phyloP scores from a whole-genome alignment of 1,284 basidiomycete species.

The Pyrrhoderma lamaoense region DNA sequence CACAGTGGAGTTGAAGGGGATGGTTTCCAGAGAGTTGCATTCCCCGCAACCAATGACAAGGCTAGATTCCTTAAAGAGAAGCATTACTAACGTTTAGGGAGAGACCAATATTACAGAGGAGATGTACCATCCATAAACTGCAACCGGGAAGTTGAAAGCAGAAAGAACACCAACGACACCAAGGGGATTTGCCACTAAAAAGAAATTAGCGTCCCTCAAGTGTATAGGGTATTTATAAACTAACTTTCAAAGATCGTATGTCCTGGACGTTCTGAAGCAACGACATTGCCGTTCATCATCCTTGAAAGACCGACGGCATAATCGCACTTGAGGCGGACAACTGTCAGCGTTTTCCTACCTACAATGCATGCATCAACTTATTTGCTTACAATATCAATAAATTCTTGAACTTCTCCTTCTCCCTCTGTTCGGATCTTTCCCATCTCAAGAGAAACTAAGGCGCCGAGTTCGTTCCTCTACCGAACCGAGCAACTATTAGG shows the following conservation, averaged over 20 bases:
- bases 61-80: constrained; percentile 70
- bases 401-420: constrained; percentile 89
- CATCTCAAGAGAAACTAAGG: constrained; percentile 86
- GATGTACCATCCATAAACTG: constrained; percentile 76
- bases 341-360: neutral
- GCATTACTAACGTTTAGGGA: neutral
- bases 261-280: constrained; percentile 82
- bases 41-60: constrained; percentile 84
- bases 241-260: constrained; percentile 84
- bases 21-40: constrained; percentile 94
- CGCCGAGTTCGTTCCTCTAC: constrained; percentile 76
- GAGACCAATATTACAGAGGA: constrained; percentile 9
- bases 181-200: constrained; percentile 83
- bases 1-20: constrained; percentile 84
- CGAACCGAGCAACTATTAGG: neutral
- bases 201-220: neutral
- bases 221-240: constrained; percentile 14
- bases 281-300: constrained; percentile 84
- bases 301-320: constrained; percentile 80
- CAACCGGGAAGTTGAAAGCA: constrained; percentile 93
- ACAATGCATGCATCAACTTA: neutral
- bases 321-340: constrained; percentile 40
- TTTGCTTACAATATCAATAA: constrained; percentile 75
- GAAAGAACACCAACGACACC: constrained; percentile 88
- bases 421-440: constrained; percentile 95